Base-by-base conservation (phyloP, 1,139 yeast genomes). In the Zygosaccharomyces pseudobailii region DNA sequence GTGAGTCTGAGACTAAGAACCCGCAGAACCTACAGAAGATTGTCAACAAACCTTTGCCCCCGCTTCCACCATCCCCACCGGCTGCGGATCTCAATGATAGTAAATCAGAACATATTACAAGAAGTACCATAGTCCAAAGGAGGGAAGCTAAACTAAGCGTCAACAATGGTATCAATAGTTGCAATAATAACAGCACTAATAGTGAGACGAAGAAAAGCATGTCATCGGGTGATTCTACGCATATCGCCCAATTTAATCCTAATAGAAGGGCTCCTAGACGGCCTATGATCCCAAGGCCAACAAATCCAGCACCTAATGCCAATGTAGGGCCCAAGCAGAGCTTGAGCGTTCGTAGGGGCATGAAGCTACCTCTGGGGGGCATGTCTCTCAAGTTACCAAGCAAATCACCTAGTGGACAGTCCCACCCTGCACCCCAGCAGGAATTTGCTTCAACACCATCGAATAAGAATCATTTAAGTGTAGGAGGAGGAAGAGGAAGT, bases 341-440 rank as follows among this genome's bases (percentile, higher is more conserved):
- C 39, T 49, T 66, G 42, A 63, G 67, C 53, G 67, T 67, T 5
- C 60, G 69, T 38, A 56, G 69, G 46, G 69, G 69, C 3, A 46
- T 66, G 49, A 63, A 64, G 40, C 47, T 66, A 42, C 68, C 67
- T 25, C 57, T 62, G 39, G 67, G 68, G 24, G 65, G 65, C 13
- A 61, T 64, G 65, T 54, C 62, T 7, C 43, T 63, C 30, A 62
- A 61, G 46, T 46, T 52, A 52, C 54, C 57, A 20, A 42, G 47
- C 5, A 56, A 57, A 48, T 36, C 43, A 13, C 24, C 54, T 6
- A 31, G 46, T 7, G 37, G 50, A 4, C 28, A 48, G 10, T 47
- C 33, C 23, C 47, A 52, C 35, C 54, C 48, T 20, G 43, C 45
- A 23, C 48, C 52, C 32, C 50, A 53, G 17, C 65, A 63, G 36